A percentile compares a stretch with the other conserved stretches of the same genome.
Evolutionary conservation across 2,329 filamentous ascomycete genomes (phyloP).

Genomic region (Epichloe gansuensis): DNA sequence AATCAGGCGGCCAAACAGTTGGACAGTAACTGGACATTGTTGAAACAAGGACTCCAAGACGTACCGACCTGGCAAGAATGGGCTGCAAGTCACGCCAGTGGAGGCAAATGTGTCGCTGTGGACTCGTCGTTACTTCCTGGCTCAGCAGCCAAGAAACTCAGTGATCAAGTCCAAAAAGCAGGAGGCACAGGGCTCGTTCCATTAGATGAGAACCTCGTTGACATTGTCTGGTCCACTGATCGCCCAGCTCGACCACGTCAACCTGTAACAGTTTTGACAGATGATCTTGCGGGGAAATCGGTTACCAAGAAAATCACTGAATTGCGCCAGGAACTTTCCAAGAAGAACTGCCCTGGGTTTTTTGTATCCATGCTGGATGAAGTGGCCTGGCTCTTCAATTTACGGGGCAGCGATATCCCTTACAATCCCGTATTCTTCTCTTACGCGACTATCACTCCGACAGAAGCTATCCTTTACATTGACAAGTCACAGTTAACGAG

Average conservation of each 20-base stretch:
- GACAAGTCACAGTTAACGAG: slow-evolving; percentile 64
- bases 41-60: slow-evolving; percentile 88
- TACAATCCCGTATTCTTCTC: slow-evolving; percentile 99
- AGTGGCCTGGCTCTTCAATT: slow-evolving; percentile 96
- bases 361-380: slow-evolving; percentile 93
- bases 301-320: slow-evolving; percentile 74
- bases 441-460: slow-evolving; percentile 76
- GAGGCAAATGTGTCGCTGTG: slow-evolving; percentile 78
- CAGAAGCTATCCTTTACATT: slow-evolving; percentile 67
- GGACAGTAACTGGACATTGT: slow-evolving; percentile 76
- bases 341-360: slow-evolving; percentile 77
- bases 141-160: slow-evolving; percentile 51
- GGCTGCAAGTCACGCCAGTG: slow-evolving; percentile 74
- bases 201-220: slow-evolving; percentile 74
- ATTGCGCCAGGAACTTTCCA: slow-evolving; percentile 79
- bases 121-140: slow-evolving; percentile 78
- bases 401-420: slow-evolving; percentile 86
- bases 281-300: slow-evolving; percentile 68
- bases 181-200: slow-evolving; percentile 66
- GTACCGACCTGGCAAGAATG: slow-evolving; percentile 97
- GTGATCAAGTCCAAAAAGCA: slow-evolving; percentile 75
- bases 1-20: slow-evolving; percentile 89
- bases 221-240: slow-evolving; percentile 69
- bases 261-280: slow-evolving; percentile 56
- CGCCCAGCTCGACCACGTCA: slow-evolving; percentile 66